phyloP scores from a whole-genome alignment of 2,329 filamentous ascomycete genomes.

The Raffaelea arxii region DNA sequence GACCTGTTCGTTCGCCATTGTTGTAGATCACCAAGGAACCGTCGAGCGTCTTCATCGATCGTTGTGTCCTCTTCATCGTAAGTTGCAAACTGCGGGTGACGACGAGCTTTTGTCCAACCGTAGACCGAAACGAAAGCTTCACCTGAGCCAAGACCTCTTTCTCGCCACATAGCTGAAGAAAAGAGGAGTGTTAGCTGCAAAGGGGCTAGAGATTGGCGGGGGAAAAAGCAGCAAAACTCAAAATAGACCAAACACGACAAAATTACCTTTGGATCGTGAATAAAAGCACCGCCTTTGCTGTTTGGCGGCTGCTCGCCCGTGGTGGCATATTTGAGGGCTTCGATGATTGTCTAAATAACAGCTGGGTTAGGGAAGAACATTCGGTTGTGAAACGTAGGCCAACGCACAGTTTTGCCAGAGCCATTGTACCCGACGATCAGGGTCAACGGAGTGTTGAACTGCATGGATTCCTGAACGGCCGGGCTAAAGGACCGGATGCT shows the following conservation, averaged over 20 bases:
- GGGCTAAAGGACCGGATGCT: conserved; percentile 72
- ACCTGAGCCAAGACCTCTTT: conserved; percentile 87
- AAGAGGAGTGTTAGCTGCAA: no score
- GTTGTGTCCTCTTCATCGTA: conserved; percentile 70
- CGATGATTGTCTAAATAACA: conserved; percentile 94
- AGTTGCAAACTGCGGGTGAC: conserved; percentile 77
- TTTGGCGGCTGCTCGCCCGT: conserved; percentile 90
- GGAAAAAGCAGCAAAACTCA: no score
- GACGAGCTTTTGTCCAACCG: conserved; percentile 70
- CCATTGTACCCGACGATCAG: conserved; percentile 97
- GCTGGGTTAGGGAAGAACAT: neutral
- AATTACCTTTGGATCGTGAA: conserved; percentile 83
- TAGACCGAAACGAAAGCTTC: conserved; percentile 76
- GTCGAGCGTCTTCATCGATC: conserved; percentile 76
- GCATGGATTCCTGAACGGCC: conserved; percentile 61
- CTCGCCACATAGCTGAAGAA: conserved; percentile 64
- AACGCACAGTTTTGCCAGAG: conserved; percentile 69
- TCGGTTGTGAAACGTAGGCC: conserved; percentile 12
- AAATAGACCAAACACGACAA: neutral
- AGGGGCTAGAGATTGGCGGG: no score
- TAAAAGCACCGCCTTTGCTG: conserved; percentile 81
- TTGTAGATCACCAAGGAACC: conserved; percentile 65
- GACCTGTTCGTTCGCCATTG: conserved; percentile 67
- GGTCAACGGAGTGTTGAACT: conserved; percentile 84
- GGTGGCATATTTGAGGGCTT: conserved; percentile 96